Evolutionary conservation across 768 basidiomycete species (phyloP).

Genomic region (Suillus tomentosus): DNA sequence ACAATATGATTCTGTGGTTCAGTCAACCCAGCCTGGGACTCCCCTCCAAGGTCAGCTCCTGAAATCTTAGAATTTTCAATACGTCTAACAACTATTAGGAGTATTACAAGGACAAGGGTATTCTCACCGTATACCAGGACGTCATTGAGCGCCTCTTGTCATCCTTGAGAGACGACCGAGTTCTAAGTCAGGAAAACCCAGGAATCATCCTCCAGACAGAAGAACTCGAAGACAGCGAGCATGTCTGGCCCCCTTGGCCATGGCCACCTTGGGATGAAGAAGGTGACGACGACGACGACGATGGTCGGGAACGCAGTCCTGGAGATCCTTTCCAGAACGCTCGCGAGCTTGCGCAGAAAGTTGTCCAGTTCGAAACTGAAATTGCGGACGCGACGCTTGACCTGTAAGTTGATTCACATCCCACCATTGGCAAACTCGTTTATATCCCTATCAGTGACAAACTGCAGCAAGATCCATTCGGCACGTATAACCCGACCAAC

Average conservation of each 20-base stretch:
- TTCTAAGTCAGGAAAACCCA: conserved; percentile 24
- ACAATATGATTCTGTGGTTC: conserved; percentile 84
- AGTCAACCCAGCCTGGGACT: conserved; percentile 80
- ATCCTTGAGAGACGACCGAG: conserved; percentile 51
- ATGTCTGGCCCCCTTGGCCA: conserved; percentile 77
- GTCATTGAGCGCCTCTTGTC: conserved; percentile 70
- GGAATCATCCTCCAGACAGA: conserved; percentile 38
- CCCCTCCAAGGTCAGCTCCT: conserved; percentile 71
- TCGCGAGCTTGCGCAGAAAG: conserved; percentile 63
- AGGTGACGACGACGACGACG: conserved; percentile 47
- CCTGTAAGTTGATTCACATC: conserved; percentile 47
- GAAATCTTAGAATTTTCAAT: conserved; percentile 6
- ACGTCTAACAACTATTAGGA: conserved; percentile 48
- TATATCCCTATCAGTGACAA: conserved; percentile 50
- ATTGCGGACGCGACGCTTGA: conserved; percentile 82
- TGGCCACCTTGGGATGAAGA: conserved; percentile 85
- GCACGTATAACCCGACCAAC: conserved; percentile 83
- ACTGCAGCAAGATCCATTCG: conserved; percentile 77
- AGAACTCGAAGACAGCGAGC: conserved; percentile 35
- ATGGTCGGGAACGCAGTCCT: conserved; percentile 30
- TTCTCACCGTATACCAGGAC: conserved; percentile 67
- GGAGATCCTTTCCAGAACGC: conserved; percentile 46
- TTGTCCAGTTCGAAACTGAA: conserved; percentile 77
- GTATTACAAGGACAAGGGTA: conserved; percentile 80
- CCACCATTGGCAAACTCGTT: not conserved